Percentiles rank a stretch among this genome's conserved stretches.
Conservation (phyloP, 2,329 filamentous ascomycete species). For the Calonectria pteridis region DNA sequence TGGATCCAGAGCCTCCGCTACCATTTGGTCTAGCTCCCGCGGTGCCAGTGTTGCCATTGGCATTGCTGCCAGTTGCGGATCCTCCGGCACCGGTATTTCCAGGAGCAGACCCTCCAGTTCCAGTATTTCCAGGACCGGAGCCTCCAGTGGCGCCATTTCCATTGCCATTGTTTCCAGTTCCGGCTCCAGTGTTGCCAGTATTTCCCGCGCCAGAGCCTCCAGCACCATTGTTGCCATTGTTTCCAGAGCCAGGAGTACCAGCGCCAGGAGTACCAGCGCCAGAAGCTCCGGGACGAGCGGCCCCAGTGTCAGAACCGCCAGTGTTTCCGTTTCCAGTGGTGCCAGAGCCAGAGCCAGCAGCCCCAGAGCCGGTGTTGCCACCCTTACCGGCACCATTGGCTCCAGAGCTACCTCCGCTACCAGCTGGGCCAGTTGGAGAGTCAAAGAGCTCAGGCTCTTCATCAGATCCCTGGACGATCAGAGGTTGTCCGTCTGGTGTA, state of each 20-base stretch:
- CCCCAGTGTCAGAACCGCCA: background rate
- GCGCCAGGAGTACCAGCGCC: background rate
- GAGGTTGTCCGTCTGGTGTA: background rate
- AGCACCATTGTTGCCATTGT: background rate
- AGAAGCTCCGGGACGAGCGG: background rate
- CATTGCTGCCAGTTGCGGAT: too few species aligned
- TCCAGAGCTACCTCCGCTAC: background rate
- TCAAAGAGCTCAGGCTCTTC: background rate
- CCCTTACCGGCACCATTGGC: background rate
- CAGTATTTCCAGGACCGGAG: background rate
- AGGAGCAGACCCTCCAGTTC: too few species aligned
- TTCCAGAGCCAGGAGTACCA: background rate
- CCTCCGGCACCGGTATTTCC: too few species aligned
- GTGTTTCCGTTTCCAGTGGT: background rate
- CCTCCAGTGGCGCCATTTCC: background rate
- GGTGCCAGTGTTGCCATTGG: too few species aligned
- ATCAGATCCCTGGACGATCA: conserved; percentile 10
- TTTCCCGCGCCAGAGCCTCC: background rate
- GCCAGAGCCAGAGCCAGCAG: background rate
- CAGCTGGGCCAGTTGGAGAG: background rate
- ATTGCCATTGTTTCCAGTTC: background rate
- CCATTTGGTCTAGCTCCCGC: too few species aligned
- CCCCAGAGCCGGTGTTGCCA: background rate
- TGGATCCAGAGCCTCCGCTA: background rate
- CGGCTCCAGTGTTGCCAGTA: background rate